Evolutionary conservation across 1,284 basidiomycete genomes (phyloP).

Genomic region (Chiua sp.): DNA sequence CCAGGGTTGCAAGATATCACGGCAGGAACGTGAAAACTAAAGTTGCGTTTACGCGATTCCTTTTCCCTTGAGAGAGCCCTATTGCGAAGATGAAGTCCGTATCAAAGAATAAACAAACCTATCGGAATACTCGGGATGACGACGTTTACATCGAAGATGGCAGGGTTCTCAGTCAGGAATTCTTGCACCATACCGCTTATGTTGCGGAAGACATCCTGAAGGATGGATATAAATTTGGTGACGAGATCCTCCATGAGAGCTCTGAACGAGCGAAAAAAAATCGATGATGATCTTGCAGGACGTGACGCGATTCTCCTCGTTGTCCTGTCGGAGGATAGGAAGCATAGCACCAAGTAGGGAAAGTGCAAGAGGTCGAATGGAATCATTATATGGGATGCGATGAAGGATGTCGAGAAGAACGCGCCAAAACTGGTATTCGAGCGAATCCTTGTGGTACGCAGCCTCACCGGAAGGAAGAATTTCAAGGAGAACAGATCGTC

Average conservation of each 20-base stretch:
- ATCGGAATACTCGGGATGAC: constrained; percentile 94
- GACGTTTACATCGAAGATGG: constrained; percentile 64
- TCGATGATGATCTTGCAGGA: constrained; percentile 96
- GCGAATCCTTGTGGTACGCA: constrained; percentile 77
- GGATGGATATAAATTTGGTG: constrained; percentile 81
- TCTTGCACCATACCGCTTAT: constrained; percentile 80
- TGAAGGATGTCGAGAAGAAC: constrained; percentile 89
- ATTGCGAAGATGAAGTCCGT: constrained; percentile 14
- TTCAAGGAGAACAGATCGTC: constrained; percentile 81
- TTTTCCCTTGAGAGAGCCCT: constrained; percentile 89
- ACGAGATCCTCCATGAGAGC: constrained; percentile 82
- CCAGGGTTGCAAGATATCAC: constrained; percentile 87
- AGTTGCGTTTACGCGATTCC: constrained; percentile 92
- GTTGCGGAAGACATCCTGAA: constrained; percentile 80
- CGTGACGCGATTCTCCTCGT: constrained; percentile 94
- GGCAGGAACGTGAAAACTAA: constrained; percentile 91
- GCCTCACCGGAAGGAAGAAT: constrained; percentile 81
- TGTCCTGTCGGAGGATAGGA: constrained; percentile 86
- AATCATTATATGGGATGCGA: constrained; percentile 86
- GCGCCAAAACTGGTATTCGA: constrained; percentile 88
- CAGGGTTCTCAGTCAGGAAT: constrained; percentile 73
- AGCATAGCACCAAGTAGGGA: constrained; percentile 82
- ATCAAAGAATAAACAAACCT: constrained; percentile 51
- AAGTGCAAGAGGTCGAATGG: constrained; percentile 72
- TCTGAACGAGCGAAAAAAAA: constrained; percentile 69